Percentiles rank a stretch among this genome's conserved stretches.
Evolutionary conservation across 2,329 filamentous ascomycete species (phyloP).

Genomic region (Clonostachys chloroleuca): DNA sequence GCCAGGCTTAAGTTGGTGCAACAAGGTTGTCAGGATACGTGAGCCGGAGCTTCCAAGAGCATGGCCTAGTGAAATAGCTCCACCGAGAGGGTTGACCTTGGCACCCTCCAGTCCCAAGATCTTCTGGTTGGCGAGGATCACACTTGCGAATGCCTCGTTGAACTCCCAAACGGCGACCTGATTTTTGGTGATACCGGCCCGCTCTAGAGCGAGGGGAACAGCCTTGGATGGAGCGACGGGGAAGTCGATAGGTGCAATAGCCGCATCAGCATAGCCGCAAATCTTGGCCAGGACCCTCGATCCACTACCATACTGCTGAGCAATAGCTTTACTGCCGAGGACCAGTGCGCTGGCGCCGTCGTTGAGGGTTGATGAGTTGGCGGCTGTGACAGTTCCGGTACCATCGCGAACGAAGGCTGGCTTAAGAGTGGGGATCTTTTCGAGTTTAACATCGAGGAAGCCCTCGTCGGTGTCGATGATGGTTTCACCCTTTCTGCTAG

Average conservation of each 20-base stretch:
- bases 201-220: slow-evolving; percentile 81
- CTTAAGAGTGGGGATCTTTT: slow-evolving; percentile 83
- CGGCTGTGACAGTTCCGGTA: slow-evolving; percentile 86
- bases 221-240: slow-evolving; percentile 89
- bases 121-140: slow-evolving; percentile 93
- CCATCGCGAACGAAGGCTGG: slow-evolving; percentile 86
- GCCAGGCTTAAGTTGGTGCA: slow-evolving; percentile 87
- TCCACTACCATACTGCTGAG: slow-evolving; percentile 70
- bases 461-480: slow-evolving; percentile 83
- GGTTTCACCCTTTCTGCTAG: slow-evolving; percentile 77
- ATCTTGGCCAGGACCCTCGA: slow-evolving; percentile 86
- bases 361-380: slow-evolving; percentile 90
- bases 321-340: slow-evolving; percentile 74
- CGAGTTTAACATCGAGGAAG: slow-evolving; percentile 79
- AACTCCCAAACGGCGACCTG: slow-evolving; percentile 97
- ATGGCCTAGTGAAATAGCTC: slow-evolving; percentile 88
- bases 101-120: slow-evolving; percentile 77
- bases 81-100: slow-evolving; percentile 82
- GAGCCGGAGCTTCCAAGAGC: slow-evolving; percentile 91
- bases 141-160: slow-evolving; percentile 95
- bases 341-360: slow-evolving; percentile 92
- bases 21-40: slow-evolving; percentile 80
- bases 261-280: slow-evolving; percentile 81
- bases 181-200: slow-evolving; percentile 85
- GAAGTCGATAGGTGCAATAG: slow-evolving; percentile 89